These are phyloP conservation scores for Aethionema arabicum DNA, from an alignment of 345 rosid genomes.

Conservation along the genomic window DNA sequence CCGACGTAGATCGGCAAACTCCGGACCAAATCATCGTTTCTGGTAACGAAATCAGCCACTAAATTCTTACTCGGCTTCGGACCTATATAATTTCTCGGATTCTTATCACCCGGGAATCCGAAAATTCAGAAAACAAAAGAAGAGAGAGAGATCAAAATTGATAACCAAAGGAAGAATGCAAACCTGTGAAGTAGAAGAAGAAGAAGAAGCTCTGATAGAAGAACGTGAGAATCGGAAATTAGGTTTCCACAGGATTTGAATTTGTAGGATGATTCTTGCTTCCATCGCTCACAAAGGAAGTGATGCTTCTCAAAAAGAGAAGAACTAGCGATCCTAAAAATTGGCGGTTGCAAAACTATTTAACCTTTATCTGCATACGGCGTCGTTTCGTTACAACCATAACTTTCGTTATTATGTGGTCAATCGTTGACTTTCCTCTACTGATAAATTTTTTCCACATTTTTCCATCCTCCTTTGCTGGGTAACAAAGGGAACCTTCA, in stretches of 20 bases:
- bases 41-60: slow-evolving; percentile 63
- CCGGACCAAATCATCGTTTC: slow-evolving; percentile 62
- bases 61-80: slow-evolving; percentile 65
- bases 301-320: too few species aligned
- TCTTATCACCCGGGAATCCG: slow-evolving; percentile 5
- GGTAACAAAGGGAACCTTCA: too few species aligned
- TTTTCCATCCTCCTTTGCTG: too few species aligned
- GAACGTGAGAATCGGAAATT: slow-evolving; percentile 26
- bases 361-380: background rate
- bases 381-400: too few species aligned
- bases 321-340: background rate
- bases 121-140: background rate
- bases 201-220: slow-evolving; percentile 41
- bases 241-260: slow-evolving; percentile 37
- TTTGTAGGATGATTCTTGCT: slow-evolving; percentile 54
- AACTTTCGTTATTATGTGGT: too few species aligned
- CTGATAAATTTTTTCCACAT: too few species aligned
- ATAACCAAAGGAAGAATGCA: background rate
- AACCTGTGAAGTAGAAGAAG: slow-evolving; percentile 54
- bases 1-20: slow-evolving; percentile 81
- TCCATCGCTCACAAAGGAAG: slow-evolving; percentile 45
- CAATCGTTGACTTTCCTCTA: too few species aligned
- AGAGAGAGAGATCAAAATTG: background rate
- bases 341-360: background rate
- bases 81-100: slow-evolving; percentile 47